Percentiles rank a stretch among this genome's conserved stretches.
Conservation (phyloP, 176 grass and related monocot genomes). For the Rhynchospora pubera region DNA sequence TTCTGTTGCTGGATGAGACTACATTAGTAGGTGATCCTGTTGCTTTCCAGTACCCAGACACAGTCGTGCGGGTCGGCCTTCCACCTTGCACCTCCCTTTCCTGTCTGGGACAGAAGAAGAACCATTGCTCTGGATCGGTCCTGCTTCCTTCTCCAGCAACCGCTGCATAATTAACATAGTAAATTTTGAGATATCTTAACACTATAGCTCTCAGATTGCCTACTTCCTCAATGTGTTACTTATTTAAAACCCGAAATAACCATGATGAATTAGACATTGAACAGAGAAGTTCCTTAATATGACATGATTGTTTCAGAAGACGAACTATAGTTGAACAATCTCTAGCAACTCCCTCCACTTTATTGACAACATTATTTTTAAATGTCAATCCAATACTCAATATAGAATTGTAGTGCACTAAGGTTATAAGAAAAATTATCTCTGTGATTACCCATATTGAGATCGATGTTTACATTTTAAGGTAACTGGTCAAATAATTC, state of each 20-base stretch:
- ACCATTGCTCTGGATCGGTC: constrained; percentile 32
- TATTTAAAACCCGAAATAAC: not conserved
- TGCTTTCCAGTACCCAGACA: constrained; percentile 46
- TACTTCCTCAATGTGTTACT: not conserved
- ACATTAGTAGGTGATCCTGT: constrained; percentile 36
- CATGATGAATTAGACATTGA: not conserved
- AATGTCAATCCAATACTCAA: too few relatives aligned
- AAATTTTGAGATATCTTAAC: not conserved
- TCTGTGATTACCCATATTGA: not conserved
- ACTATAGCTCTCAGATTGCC: not conserved
- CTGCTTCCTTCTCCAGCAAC: constrained; percentile 24
- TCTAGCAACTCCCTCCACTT: too few relatives aligned
- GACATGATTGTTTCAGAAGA: not conserved
- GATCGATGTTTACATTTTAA: not conserved
- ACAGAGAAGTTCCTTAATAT: not conserved
- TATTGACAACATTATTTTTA: too few relatives aligned
- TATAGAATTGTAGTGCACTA: too few relatives aligned
- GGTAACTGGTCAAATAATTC: not conserved
- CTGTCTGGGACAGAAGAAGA: constrained; percentile 32
- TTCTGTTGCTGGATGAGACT: constrained; percentile 21
- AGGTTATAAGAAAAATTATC: not conserved
- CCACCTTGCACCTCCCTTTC: constrained; percentile 36
- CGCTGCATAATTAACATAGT: constrained; percentile 2
- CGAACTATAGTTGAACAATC: not conserved
- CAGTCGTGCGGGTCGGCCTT: constrained; percentile 29